phyloP scores from a whole-genome alignment of 2,329 filamentous ascomycete genomes.

The Bimuria novae-zelandiae region DNA sequence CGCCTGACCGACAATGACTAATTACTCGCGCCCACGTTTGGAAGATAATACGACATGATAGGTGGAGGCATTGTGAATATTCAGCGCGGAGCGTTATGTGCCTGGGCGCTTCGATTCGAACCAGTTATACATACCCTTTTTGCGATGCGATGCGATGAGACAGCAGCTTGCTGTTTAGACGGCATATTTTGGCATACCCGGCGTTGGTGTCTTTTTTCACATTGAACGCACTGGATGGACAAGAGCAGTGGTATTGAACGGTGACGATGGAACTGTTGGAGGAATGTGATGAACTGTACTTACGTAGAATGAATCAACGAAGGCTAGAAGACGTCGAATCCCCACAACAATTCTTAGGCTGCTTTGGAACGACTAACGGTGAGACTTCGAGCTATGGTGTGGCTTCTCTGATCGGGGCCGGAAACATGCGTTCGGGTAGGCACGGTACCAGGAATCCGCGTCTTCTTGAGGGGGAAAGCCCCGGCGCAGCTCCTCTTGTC shows the following conservation, averaged over 20 bases:
- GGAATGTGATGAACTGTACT: conserved; percentile 11
- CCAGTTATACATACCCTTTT: conserved; percentile 36
- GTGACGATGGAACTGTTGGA: conserved; percentile 2
- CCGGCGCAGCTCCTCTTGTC: neutral
- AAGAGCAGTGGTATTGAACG: neutral
- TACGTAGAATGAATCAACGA: conserved; percentile 23
- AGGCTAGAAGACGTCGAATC: conserved; percentile 1
- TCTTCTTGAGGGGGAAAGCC: neutral
- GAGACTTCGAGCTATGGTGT: neutral
- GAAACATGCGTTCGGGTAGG: neutral
- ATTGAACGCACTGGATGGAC: conserved; percentile 17
- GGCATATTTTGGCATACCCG: conserved; percentile 35
- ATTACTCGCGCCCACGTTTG: conserved; percentile 12
- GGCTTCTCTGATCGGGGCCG: conserved; percentile 1
- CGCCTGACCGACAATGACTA: conserved; percentile 56
- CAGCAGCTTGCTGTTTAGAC: conserved; percentile 32
- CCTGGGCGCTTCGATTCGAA: conserved; percentile 26
- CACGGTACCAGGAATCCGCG: neutral
- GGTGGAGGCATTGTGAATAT: conserved; percentile 25
- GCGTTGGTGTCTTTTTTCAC: conserved; percentile 30
- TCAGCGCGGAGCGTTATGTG: conserved; percentile 34
- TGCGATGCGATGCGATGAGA: conserved; percentile 23
- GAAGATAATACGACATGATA: conserved; percentile 6
- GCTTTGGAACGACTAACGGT: neutral
- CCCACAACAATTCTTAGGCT: neutral